Conservation (phyloP, 306 rosid genomes). For the Medicago ruthenica region DNA sequence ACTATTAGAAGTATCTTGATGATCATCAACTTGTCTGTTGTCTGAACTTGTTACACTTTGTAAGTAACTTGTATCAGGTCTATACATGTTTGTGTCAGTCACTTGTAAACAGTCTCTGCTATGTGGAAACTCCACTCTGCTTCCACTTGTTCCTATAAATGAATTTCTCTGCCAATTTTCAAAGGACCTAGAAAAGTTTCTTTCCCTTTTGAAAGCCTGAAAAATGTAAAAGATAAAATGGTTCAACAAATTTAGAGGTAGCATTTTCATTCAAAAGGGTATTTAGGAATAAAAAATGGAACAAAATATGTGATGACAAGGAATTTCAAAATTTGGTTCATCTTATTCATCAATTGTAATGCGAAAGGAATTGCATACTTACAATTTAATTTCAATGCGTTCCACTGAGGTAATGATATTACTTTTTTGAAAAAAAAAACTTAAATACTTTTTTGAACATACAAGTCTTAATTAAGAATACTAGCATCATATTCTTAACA, state of each 20-base stretch:
- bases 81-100: slow-evolving; percentile 39
- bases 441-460: no score
- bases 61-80: slow-evolving; percentile 40
- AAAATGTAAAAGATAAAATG: background rate
- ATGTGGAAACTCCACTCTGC: slow-evolving; percentile 44
- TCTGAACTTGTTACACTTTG: slow-evolving; percentile 26
- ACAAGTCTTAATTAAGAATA: no score
- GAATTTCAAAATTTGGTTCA: no score
- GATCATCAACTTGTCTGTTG: slow-evolving; percentile 34
- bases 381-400: no score
- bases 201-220: slow-evolving; percentile 52
- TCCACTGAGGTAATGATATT: no score
- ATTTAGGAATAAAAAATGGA: no score
- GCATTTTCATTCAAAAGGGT: no score
- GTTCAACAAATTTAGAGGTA: background rate
- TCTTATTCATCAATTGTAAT: no score
- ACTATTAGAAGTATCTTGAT: slow-evolving; percentile 38
- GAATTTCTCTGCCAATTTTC: slow-evolving; percentile 39
- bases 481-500: no score
- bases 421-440: no score
- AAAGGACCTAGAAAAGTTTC: slow-evolving; percentile 39
- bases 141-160: slow-evolving; percentile 21
- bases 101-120: slow-evolving; percentile 27
- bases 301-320: no score
- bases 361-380: no score